Evolutionary conservation across 495 filamentous ascomycete genomes (phyloP), one percentile per base, ranked within the genome.

Genomic region (Aspergillus sclerotioniger): DNA sequence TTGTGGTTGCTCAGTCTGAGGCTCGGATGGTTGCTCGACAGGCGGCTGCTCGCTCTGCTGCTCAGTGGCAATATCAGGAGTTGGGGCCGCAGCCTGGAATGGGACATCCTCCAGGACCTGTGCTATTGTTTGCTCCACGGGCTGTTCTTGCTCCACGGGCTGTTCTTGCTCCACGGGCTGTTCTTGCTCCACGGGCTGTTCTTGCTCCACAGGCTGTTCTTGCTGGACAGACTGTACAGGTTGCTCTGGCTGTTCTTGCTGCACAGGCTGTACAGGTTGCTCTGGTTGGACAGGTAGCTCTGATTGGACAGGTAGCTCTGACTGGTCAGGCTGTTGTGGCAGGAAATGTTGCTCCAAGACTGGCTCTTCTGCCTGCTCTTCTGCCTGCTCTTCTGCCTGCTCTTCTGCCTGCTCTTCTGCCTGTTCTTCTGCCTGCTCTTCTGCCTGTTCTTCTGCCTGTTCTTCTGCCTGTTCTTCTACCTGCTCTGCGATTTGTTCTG

Each of bases 161-260:
- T 51, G 49, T 17, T 59, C 59, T 35, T 35, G 56, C 60, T 53
- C 17, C 13, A 13, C 65, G 61, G 15, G 54, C 47, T 6, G 53
- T 12, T 48, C 65, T 59, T 25, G 48, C 45, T 12, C 62, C 60
- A 25, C 25, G 25, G 33, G 2, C n/a, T 21, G 3, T 46, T 46
- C 39, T 21, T 9, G 8, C 12, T 39, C 9, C 33, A 28, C 50
- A 10, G 57, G 39, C 8, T 51, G 49, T 21, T 61, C 59, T 35
- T 41, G 56, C 59, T 53, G 32, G 17, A 20, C 65, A 62, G 13
- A 56, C 47, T 6, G 53, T 12, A 43, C 65, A 57, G 31, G 52
- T 37, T 12, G 63, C 5, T 25, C 25, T 3, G 25, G 25, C 25
- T 25, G 2, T 25, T 2, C 25, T 3, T 2, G 25, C n/a, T 21